Evolutionary conservation across 139 green algal species (phyloP).

Genomic region (Coccomyxa sp.): DNA sequence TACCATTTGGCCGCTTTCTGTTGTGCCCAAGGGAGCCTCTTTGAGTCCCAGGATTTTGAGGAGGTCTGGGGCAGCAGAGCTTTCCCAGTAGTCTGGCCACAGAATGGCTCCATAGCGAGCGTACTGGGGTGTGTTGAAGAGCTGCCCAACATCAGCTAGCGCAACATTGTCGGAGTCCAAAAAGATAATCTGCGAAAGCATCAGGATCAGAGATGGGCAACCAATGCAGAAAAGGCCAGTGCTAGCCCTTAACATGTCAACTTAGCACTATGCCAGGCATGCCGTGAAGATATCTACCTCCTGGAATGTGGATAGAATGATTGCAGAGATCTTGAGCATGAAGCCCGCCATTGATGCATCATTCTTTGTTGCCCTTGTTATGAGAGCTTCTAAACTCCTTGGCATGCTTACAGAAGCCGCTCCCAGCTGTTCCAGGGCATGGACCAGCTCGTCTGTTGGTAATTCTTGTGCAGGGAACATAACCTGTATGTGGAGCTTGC

Average conservation of each 20-base stretch:
- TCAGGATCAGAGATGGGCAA: background rate
- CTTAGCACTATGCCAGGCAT: too few relatives aligned
- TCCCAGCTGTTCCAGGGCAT: constrained; percentile 19
- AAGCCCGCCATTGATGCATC: constrained; percentile 20
- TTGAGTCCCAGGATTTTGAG: constrained; percentile 16
- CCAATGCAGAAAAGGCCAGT: background rate
- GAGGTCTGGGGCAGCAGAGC: constrained; percentile 32
- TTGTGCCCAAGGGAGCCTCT: constrained; percentile 13
- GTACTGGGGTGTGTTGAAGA: constrained; percentile 41
- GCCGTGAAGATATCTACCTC: constrained; percentile 17
- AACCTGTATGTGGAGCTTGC: constrained; percentile 46
- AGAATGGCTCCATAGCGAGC: constrained; percentile 41
- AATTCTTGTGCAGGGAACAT: constrained; percentile 34
- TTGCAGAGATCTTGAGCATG: constrained; percentile 40
- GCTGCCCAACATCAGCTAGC: constrained; percentile 32
- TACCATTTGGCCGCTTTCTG: constrained; percentile 58
- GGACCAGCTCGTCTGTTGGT: constrained; percentile 23
- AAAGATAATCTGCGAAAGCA: constrained; percentile 44
- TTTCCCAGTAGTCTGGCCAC: constrained; percentile 63
- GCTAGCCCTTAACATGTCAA: background rate
- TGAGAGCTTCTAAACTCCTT: background rate
- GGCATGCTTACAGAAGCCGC: constrained; percentile 14
- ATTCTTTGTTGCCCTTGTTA: background rate
- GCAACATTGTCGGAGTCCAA: constrained; percentile 61
- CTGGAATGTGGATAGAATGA: constrained; percentile 41